Evolutionary conservation across 2,329 filamentous ascomycete species (phyloP).

Genomic region (Emericellopsis atlantica): DNA sequence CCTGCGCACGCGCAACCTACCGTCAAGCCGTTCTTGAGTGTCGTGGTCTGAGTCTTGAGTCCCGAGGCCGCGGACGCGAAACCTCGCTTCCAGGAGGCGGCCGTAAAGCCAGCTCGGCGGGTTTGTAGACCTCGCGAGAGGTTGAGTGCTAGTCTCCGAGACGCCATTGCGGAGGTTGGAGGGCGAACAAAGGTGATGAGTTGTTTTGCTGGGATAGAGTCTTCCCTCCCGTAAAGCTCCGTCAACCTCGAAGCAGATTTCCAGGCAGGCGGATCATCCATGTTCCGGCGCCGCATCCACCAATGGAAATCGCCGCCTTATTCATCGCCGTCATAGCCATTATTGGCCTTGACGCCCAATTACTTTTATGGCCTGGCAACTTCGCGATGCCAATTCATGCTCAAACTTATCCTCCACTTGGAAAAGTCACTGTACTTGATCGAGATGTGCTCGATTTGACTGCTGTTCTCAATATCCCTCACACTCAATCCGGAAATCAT

Average conservation of each 20-base stretch:
- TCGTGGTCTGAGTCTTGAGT: conserved; percentile 83
- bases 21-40: conserved; percentile 93
- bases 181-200: conserved; percentile 37
- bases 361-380: no score
- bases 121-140: conserved; percentile 81
- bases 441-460: conserved; percentile 43
- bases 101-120: conserved; percentile 70
- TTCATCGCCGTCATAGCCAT: no score
- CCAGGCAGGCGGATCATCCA: no score
- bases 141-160: conserved; percentile 92
- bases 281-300: no score
- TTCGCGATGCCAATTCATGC: conserved; percentile 22
- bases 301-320: no score
- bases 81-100: conserved; percentile 68
- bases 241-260: no score
- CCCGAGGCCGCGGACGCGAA: conserved; percentile 72
- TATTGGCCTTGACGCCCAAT: no score
- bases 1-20: conserved; percentile 32
- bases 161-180: conserved; percentile 65
- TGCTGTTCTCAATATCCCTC: conserved; percentile 55
- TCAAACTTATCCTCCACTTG: conserved; percentile 56
- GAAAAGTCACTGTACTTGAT: conserved; percentile 54
- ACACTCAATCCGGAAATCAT: conserved; percentile 27
- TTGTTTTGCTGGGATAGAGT: conserved; percentile 37
- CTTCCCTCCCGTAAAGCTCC: conserved; percentile 18